A percentile compares a stretch with the other conserved stretches of the same genome.
Conservation (phyloP, 345 rosid genomes). For the Viola odorata region DNA sequence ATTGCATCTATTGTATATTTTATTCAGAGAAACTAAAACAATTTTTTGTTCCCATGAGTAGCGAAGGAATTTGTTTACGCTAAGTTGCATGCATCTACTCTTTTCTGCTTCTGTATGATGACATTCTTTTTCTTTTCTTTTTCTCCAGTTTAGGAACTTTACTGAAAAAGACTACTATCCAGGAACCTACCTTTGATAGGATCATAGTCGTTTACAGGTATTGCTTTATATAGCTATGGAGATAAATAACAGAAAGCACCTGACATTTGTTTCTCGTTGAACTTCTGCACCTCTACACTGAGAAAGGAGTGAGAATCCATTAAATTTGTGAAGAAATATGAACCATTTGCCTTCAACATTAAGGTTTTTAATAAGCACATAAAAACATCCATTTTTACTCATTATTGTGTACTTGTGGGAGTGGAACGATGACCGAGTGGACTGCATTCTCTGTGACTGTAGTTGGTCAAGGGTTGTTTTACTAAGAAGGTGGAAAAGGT, state of each 20-base stretch:
- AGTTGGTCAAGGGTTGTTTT: too few relatives aligned
- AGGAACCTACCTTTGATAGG: slow-evolving; percentile 93
- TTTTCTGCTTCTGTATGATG: slow-evolving; percentile 5
- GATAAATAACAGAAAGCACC: too few relatives aligned
- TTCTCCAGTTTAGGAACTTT: slow-evolving; percentile 52
- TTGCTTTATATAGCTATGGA: slow-evolving; percentile 4
- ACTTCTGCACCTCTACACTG: neutral
- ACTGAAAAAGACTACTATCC: slow-evolving; percentile 67
- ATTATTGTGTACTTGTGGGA: too few relatives aligned
- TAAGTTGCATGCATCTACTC: slow-evolving; percentile 5
- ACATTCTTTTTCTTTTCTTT: slow-evolving; percentile 11
- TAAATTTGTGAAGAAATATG: neutral
- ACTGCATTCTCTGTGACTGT: too few relatives aligned
- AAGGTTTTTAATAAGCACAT: neutral
- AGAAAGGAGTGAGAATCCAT: neutral
- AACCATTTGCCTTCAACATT: neutral
- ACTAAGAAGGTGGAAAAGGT: neutral
- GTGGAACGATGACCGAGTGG: too few relatives aligned
- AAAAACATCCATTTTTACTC: too few relatives aligned
- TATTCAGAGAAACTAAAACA: too few relatives aligned
- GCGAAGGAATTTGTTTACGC: neutral
- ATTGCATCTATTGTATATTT: too few relatives aligned
- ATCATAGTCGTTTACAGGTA: slow-evolving; percentile 92
- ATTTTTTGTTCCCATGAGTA: too few relatives aligned
- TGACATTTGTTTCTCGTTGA: neutral